phyloP scores from a whole-genome alignment of 805 yeast species.

The Cyberlindnera samutprakarnensis region DNA sequence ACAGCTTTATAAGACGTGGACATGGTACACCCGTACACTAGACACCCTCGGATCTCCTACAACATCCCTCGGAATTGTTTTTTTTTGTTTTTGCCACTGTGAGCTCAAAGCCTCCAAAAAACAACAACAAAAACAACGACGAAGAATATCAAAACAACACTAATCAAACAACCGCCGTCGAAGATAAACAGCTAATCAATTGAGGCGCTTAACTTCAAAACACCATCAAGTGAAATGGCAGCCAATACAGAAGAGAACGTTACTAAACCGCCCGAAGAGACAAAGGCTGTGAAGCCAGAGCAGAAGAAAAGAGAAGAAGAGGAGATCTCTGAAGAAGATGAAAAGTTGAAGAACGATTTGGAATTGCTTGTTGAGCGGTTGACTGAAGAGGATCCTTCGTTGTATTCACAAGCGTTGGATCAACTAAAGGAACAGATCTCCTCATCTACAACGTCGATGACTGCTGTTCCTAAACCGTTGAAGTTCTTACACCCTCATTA shows the following conservation, averaged over 20 bases:
- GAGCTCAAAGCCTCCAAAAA: too few relatives aligned
- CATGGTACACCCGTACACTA: too few relatives aligned
- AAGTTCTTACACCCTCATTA: constrained; percentile 90
- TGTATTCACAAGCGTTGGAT: constrained; percentile 56
- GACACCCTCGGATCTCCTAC: too few relatives aligned
- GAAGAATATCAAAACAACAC: too few relatives aligned
- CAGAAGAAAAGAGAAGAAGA: constrained; percentile 52
- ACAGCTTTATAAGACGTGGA: too few relatives aligned
- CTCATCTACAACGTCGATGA: constrained; percentile 96
- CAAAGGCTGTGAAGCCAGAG: constrained; percentile 6
- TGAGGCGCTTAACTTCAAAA: too few relatives aligned
- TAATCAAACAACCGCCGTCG: too few relatives aligned
- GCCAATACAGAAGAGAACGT: constrained; percentile 12
- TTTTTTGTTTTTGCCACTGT: too few relatives aligned
- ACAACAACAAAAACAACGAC: too few relatives aligned
- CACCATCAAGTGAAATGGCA: too few relatives aligned
- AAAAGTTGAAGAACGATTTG: constrained; percentile 75
- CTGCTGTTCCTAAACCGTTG: constrained; percentile 98
- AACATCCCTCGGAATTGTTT: too few relatives aligned
- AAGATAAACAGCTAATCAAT: too few relatives aligned
- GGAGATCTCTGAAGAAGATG: constrained; percentile 90
- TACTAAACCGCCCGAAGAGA: constrained; percentile 16
- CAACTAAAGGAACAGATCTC: constrained; percentile 71
- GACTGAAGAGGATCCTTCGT: constrained; percentile 36
- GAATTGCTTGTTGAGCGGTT: constrained; percentile 82